Evolutionary conservation across 148 eudicot species (phyloP).

Genomic region (Oxyria digyna): DNA sequence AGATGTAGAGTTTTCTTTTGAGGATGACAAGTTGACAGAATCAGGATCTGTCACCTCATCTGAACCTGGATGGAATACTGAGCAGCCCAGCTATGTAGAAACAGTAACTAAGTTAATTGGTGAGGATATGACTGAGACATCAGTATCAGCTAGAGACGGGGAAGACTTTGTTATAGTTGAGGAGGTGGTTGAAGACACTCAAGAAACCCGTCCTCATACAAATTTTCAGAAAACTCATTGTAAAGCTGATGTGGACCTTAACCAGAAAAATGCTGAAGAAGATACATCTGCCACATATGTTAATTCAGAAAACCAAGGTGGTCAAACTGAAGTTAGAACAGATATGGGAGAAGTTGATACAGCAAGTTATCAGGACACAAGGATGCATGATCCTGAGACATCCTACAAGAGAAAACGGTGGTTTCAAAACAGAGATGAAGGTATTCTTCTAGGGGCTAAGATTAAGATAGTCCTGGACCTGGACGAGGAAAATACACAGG

Average conservation of each 20-base stretch:
- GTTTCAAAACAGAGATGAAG: constrained; percentile 10
- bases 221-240: constrained; percentile 5
- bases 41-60: constrained; percentile 6
- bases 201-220: constrained; percentile 12
- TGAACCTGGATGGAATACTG: constrained; percentile 16
- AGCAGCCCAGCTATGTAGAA: constrained; percentile 10
- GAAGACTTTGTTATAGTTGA: constrained; percentile 18
- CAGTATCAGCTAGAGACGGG: constrained; percentile 17
- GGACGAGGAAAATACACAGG: constrained; percentile 16
- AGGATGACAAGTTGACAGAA: constrained; percentile 6
- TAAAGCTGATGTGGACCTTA: constrained; percentile 21
- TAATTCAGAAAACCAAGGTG: constrained; percentile 17
- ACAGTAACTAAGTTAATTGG: constrained; percentile 10
- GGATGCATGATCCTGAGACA: constrained; percentile 10
- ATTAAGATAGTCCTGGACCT: constrained; percentile 17
- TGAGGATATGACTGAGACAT: constrained; percentile 18
- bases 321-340: constrained; percentile 10
- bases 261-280: constrained; percentile 14
- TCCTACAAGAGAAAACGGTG: constrained; percentile 13
- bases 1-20: neutral
- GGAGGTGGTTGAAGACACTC: constrained; percentile 11
- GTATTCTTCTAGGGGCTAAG: constrained; percentile 15
- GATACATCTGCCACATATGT: constrained; percentile 16
- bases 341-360: constrained; percentile 17
- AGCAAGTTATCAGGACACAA: constrained; percentile 15